Evolutionary conservation across 768 basidiomycete genomes (phyloP), one percentile per base, ranked within the genome.

Genomic region (Sistotremastrum niveocremeum): DNA sequence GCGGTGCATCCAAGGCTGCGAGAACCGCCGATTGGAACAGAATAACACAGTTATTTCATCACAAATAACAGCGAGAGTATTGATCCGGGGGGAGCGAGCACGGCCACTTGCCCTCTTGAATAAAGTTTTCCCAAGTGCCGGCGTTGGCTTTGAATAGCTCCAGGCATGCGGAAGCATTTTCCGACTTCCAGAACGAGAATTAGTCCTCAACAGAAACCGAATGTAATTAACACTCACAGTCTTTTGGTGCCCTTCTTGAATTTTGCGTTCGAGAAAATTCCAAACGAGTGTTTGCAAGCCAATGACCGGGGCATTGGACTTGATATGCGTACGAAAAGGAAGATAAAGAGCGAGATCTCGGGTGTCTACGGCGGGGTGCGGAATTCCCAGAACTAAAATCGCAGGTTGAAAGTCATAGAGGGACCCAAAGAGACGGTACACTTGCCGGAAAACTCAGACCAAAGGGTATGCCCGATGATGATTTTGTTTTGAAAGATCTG

Each of bases 341-440:
- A 83, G 73, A 61, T 85, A 89, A 33, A 89, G 63, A 3, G 78
- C 85, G 45, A 86, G 83, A 57, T 89, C 86, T 43, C 86, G 74
- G 8, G 86, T 88, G 42, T 70, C 68, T 34, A 81, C 79, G 10
- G 84, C 84, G 34, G 79, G 73, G 61, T 87, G 84, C 10, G 84
- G 81, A 49, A 87, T 78, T 11, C 84, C 85, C 44, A 88, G 71
- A 11, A 88, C 84, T 84, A 52, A 37, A 34, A 34, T 34, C 42
- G 51, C 40, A 44, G 11, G 33, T 29, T 8, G 20, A 48, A 9
- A 20, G 37, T 37, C 37, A n/a, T 32, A 6, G 30, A 49, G 29
- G 36, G 41, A 47, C 41, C 46, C 34, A 33, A 49, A 45, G 37
- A 46, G 36, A 35, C 40, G 39, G 37, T 37, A 30, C 11, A 57